These are phyloP conservation scores for Blepharisma stoltei DNA, from an alignment of 73 alveolate genomes.

Conservation along the genomic window DNA sequence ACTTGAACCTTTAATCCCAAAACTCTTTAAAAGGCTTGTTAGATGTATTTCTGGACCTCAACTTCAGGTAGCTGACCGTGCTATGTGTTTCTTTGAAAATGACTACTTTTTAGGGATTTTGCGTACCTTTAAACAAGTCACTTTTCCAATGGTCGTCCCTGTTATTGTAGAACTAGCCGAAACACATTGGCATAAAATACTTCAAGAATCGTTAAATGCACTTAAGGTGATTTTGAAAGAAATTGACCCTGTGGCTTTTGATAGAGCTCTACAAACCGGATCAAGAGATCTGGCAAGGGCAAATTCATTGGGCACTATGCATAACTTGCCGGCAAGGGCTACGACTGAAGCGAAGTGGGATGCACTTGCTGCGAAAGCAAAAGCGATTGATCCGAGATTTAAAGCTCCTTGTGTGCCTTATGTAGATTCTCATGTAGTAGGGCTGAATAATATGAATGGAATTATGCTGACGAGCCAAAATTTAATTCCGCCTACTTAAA, in stretches of 20 bases:
- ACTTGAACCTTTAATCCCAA: conserved; percentile 72
- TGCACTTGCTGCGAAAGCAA: neutral
- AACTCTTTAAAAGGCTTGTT: conserved; percentile 75
- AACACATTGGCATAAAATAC: conserved; percentile 86
- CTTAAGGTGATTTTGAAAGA: conserved; percentile 78
- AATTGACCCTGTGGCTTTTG: conserved; percentile 80
- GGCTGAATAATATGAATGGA: conserved; percentile 48
- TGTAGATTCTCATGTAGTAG: conserved; percentile 53
- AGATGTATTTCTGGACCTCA: conserved; percentile 86
- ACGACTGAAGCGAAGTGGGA: conserved; percentile 20
- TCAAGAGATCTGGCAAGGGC: neutral
- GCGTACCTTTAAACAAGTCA: conserved; percentile 68
- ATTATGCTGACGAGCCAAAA: neutral
- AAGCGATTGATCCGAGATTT: conserved; percentile 49
- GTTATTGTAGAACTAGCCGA: conserved; percentile 74
- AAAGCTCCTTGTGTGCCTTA: conserved; percentile 49
- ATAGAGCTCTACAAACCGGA: conserved; percentile 62
- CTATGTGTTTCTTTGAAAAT: conserved; percentile 89
- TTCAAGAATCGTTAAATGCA: conserved; percentile 73
- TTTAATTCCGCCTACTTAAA: conserved; percentile 26
- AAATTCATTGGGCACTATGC: neutral
- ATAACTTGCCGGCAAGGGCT: conserved; percentile 7
- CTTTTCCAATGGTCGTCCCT: conserved; percentile 89
- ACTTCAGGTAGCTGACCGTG: conserved; percentile 87
- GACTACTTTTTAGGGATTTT: conserved; percentile 77